Evolutionary conservation across 1,284 basidiomycete species (phyloP).

Genomic region (Heterobasidion irregulare): DNA sequence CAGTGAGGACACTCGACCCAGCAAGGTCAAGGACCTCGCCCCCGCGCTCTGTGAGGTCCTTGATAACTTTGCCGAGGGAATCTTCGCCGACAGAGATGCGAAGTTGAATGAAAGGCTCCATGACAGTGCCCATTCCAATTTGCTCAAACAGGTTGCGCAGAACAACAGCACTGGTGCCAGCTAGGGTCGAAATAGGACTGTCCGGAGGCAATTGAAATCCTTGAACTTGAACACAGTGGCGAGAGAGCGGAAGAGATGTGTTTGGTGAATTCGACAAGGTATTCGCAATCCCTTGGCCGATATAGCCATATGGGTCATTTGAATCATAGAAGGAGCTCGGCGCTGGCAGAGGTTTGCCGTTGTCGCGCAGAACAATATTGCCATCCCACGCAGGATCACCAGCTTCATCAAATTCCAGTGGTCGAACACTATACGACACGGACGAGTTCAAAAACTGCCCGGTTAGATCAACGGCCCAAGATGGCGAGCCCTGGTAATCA

Average conservation of each 20-base stretch:
- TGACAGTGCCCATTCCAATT: conserved; percentile 57
- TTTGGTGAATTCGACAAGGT: conserved; percentile 70
- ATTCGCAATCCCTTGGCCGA: conserved; percentile 61
- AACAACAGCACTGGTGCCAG: conserved; percentile 56
- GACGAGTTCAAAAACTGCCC: conserved; percentile 40
- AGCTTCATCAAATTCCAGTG: conserved; percentile 43
- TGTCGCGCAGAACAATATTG: conserved; percentile 53
- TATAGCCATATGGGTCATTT: conserved; percentile 34
- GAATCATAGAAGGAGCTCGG: conserved; percentile 40
- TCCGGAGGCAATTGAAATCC: conserved; percentile 32
- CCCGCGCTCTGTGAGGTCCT: conserved; percentile 67
- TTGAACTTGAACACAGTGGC: conserved; percentile 47
- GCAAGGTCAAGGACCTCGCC: conserved; percentile 66
- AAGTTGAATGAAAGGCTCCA: conserved; percentile 67
- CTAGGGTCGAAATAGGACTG: conserved; percentile 42
- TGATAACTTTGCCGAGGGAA: conserved; percentile 63
- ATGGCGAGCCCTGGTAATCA: conserved; percentile 21
- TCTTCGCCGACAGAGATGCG: conserved; percentile 61
- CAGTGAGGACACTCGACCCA: conserved; percentile 25
- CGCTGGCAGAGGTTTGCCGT: conserved; percentile 41
- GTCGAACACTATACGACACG: conserved; percentile 44
- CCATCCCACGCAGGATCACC: conserved; percentile 68
- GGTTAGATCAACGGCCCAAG: conserved; percentile 54
- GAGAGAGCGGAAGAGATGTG: conserved; percentile 60
- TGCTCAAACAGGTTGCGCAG: conserved; percentile 50